Evolutionary conservation across 306 rosid genomes (phyloP), one percentile per base, ranked within the genome.

Genomic region (Fagus crenata): DNA sequence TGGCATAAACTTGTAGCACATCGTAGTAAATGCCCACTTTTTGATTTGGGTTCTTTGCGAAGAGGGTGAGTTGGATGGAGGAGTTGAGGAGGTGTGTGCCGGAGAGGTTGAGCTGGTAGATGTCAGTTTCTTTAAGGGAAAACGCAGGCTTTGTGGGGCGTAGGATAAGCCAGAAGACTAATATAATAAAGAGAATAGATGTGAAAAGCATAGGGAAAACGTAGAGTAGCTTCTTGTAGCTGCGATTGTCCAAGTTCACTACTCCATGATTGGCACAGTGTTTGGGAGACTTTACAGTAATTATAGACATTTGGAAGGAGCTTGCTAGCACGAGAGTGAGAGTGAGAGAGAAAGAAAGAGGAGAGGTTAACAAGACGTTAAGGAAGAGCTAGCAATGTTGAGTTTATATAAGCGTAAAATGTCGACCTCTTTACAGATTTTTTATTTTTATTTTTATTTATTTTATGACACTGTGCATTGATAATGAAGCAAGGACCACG

Each of bases 21-120:
- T 96, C 98, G n/a, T 86, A 96, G 93, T 84, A 92, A 36, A 96
- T 86, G 67, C 93, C 89, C 17, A 92, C 86, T 81, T 89, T 90
- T 75, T 91, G 90, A 74, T 96, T 96, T 9, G 97, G 98, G 73
- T 96, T 96, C 55, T 83, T 88, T 39, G 97, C 87, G 28, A 86
- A 71, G 8, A 96, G 81, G 28, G 97, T 91, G 83, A 96, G 88
- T 63, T 92, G 93, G 75, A 96, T 85, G 7, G 99, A 85, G 76
- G 97, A 92, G 82, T 92, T 91, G 85, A 96, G 85, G 33, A 88
- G 93, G 76, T 80, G 81, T 51, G 84, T 65, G 54, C 82, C 87
- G 1, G 90, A 85, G 73, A 90, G 89, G 81, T 88, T 86, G 15
- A 96, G 89, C 35, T 82, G 97, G 87, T 83, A 96, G 78, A 96